Evolutionary conservation across 2,329 filamentous ascomycete genomes (phyloP), one percentile per base, ranked within the genome.

Genomic region (Calonectria naviculata): DNA sequence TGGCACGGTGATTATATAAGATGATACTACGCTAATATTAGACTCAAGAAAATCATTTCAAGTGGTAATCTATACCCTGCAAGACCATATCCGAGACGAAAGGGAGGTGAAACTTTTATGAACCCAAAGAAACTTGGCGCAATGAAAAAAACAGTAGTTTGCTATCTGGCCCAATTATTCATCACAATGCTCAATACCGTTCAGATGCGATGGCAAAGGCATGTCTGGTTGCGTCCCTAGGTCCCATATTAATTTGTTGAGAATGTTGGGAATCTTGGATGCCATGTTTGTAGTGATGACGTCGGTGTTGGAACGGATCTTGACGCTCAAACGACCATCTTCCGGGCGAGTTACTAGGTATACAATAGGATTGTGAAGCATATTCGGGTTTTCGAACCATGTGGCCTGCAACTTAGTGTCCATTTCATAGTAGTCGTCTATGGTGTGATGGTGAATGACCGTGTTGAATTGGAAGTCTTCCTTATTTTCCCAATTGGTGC

Each of bases 381-480:
- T 5, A 5, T 66, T n/a, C 6, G 47, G 60, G 36, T 74, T 71
- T 10, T 54, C 19, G 54, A 68, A 72, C 24, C 36, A 56, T 5
- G 70, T 17, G 5, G 71, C 28, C 28, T 15, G 54, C 0, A 61
- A 29, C 17, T 34, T 38, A 3, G 7, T 10, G 21, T 47, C 24
- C 19, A 70, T 65, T 5, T 68, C 56, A 7, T 71, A 71, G 21
- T 75, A 56, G 15, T 77, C 76, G 5, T 77, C 72, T 12, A 78
- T 70, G 44, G 76, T 77, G 42, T 76, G 74, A 46, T 77, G 73
- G 26, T 76, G 75, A 3, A 77, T 65, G 6, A 72, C 34, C 15
- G 21, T 26, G 21, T 58, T 58, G 2, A 67, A 61, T 28, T 73
- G 66, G 17, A 77, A 74, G 1, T 56, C 44, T 1, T 71, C 65